Conservation (phyloP, 2,329 filamentous ascomycete species). For the Lachnellula suecica region DNA sequence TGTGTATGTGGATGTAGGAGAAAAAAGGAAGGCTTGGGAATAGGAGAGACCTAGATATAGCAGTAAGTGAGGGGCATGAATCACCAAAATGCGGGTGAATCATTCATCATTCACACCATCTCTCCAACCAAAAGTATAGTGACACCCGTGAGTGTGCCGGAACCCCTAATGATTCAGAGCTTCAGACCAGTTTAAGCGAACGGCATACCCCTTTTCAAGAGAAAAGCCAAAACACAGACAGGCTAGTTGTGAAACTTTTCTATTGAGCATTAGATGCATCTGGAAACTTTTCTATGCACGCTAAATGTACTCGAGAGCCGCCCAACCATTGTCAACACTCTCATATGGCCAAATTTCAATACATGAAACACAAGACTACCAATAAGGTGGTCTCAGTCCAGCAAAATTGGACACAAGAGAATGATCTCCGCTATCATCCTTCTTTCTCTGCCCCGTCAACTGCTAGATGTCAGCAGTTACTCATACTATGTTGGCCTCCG, state of each 20-base stretch:
- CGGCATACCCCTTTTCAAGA: no score
- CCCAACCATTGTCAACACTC: background rate
- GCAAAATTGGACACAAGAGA: slow-evolving; percentile 54
- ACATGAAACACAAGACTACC: slow-evolving; percentile 38
- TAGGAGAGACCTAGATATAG: background rate
- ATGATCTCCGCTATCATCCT: slow-evolving; percentile 56
- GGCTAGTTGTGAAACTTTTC: no score
- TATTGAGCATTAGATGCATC: no score
- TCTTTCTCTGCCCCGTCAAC: slow-evolving; percentile 70
- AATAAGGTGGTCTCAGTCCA: slow-evolving; percentile 59
- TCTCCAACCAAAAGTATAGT: no score
- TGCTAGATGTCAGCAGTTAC: slow-evolving; percentile 32
- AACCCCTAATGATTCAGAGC: no score
- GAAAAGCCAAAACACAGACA: no score
- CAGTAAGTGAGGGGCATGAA: background rate
- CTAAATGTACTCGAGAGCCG: slow-evolving; percentile 16
- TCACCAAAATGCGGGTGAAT: background rate
- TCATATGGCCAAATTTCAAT: background rate
- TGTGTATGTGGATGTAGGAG: background rate
- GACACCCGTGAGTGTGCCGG: no score
- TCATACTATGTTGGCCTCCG: background rate
- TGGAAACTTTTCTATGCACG: slow-evolving; percentile 16
- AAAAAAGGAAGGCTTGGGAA: background rate
- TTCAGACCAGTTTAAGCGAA: no score
- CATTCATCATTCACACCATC: background rate